Conservation (phyloP, 495 filamentous ascomycete genomes). For the Daldinia vernicosa region DNA sequence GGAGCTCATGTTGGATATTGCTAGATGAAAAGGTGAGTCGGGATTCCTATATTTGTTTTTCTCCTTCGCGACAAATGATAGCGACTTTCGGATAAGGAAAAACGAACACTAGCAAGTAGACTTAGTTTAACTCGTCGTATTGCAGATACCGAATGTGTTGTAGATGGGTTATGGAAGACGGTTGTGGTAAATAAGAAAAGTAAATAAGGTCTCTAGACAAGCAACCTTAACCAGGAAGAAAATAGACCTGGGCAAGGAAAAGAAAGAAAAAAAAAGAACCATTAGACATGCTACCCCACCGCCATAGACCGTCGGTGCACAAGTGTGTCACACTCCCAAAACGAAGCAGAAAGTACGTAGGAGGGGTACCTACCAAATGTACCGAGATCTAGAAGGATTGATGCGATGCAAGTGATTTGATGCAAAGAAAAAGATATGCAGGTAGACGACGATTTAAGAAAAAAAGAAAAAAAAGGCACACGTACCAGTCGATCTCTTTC, state of each 20-base stretch:
- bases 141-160: background rate
- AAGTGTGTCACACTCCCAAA: conserved; percentile 16
- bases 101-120: background rate
- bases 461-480: conserved; percentile 13
- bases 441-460: conserved; percentile 12
- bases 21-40: conserved; percentile 5
- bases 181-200: background rate
- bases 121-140: background rate
- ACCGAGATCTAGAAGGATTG: conserved; percentile 28
- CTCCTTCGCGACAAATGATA: background rate
- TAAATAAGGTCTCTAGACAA: conserved; percentile 1
- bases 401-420: conserved; percentile 41
- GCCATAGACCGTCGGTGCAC: conserved; percentile 1
- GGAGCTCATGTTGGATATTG: conserved; percentile 50
- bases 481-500: conserved; percentile 24
- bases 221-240: background rate
- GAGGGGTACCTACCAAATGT: conserved; percentile 14
- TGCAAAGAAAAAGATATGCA: conserved; percentile 25
- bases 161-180: background rate
- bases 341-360: background rate
- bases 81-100: background rate
- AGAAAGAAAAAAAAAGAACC: background rate
- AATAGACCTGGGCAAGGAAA: background rate
- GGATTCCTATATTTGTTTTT: background rate
- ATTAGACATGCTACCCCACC: conserved; percentile 31